Percentiles rank a stretch among this genome's conserved stretches.
Evolutionary conservation across 116 monocot species (phyloP).

Genomic region (Phalaenopsis hybrid): DNA sequence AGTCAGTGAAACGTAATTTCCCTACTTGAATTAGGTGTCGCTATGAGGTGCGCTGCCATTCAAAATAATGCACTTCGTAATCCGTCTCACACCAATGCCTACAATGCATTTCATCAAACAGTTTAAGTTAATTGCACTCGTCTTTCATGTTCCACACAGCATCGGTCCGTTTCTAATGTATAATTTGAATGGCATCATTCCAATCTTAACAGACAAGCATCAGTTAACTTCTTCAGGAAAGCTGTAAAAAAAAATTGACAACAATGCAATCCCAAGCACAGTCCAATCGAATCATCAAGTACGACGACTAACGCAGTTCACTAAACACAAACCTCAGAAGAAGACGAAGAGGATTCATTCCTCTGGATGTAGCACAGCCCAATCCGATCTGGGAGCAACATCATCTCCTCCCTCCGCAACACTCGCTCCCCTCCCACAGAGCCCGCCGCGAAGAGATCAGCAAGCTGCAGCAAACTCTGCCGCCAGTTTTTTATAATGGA

Average conservation of each 20-base stretch:
- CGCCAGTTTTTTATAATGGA: not conserved
- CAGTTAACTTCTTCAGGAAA: not conserved
- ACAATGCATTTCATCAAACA: not conserved
- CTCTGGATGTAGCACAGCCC: conserved; percentile 54
- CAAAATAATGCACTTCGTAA: not conserved
- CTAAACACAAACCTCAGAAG: conserved; percentile 35
- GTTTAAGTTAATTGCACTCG: not conserved
- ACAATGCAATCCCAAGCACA: too few species aligned
- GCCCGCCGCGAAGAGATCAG: conserved; percentile 57
- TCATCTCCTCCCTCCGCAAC: conserved; percentile 2
- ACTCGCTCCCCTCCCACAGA: conserved; percentile 14
- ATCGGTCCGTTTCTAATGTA: not conserved
- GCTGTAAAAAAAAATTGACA: not conserved
- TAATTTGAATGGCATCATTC: not conserved
- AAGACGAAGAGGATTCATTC: conserved; percentile 11
- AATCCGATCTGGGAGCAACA: conserved; percentile 40
- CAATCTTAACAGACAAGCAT: not conserved
- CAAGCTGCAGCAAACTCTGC: conserved; percentile 67
- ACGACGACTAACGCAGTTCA: not conserved
- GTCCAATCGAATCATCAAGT: not conserved
- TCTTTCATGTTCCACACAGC: not conserved
- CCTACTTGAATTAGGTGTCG: too few species aligned
- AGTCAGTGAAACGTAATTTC: too few species aligned
- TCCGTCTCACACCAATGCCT: too few species aligned
- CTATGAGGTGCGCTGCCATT: too few species aligned